These are phyloP conservation scores for Didymella pomorum DNA, from an alignment of 2,329 filamentous ascomycete genomes.

Conservation along the genomic window DNA sequence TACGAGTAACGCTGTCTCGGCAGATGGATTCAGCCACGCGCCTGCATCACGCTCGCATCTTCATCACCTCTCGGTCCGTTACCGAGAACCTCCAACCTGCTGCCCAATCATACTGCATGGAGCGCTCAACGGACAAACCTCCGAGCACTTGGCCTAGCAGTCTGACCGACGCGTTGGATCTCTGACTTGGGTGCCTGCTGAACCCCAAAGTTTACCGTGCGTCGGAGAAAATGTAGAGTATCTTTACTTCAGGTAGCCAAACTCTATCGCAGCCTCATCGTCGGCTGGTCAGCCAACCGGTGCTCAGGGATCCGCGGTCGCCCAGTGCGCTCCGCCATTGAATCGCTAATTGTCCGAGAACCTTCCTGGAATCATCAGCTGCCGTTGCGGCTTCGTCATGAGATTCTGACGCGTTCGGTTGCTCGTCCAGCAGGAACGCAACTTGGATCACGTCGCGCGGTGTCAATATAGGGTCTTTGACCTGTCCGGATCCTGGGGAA, in stretches of 20 bases:
- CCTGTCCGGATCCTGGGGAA: slow-evolving; percentile 38
- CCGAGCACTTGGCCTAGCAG: slow-evolving; percentile 10
- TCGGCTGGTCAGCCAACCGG: slow-evolving; percentile 71
- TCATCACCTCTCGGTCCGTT: slow-evolving; percentile 14
- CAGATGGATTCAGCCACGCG: slow-evolving; percentile 2
- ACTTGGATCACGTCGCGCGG: slow-evolving; percentile 72
- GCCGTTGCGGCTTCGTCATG: slow-evolving; percentile 49
- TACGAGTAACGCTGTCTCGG: slow-evolving; percentile 6
- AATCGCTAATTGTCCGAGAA: slow-evolving; percentile 83
- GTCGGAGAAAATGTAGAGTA: slow-evolving; percentile 6
- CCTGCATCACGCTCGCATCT: neutral
- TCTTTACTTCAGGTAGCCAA: neutral
- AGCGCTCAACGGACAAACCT: neutral
- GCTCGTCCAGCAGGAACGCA: slow-evolving; percentile 68
- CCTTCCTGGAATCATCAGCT: slow-evolving; percentile 58
- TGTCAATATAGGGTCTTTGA: slow-evolving; percentile 59
- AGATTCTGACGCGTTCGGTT: slow-evolving; percentile 55
- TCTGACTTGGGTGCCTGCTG: slow-evolving; percentile 9
- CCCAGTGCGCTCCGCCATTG: slow-evolving; percentile 92
- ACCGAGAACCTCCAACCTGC: slow-evolving; percentile 1
- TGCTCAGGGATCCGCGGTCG: slow-evolving; percentile 84
- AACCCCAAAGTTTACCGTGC: slow-evolving; percentile 4
- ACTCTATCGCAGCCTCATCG: slow-evolving; percentile 34
- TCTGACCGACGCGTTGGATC: slow-evolving; percentile 11
- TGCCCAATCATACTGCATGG: slow-evolving; percentile 15